Evolutionary conservation across 2,329 filamentous ascomycete genomes (phyloP).

Genomic region (Colletotrichum musicola): DNA sequence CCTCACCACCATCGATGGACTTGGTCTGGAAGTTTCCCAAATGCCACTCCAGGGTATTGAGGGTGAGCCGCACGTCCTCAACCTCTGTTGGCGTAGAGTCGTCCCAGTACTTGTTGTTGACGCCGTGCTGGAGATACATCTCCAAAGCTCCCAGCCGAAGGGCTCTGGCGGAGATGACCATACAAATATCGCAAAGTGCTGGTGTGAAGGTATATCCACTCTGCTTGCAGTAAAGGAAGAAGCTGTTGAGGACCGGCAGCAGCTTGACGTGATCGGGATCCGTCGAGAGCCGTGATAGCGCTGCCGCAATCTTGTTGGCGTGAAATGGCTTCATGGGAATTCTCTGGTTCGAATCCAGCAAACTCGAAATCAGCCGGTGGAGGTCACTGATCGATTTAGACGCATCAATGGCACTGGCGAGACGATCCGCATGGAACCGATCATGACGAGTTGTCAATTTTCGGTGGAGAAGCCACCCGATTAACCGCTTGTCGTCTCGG

Average conservation of each 20-base stretch:
- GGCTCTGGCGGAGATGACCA: slow-evolving; percentile 48
- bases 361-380: not conserved
- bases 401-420: not conserved
- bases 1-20: not conserved
- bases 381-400: not conserved
- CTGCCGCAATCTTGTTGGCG: slow-evolving; percentile 7
- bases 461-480: slow-evolving; percentile 53
- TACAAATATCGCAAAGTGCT: slow-evolving; percentile 46
- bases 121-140: slow-evolving; percentile 30
- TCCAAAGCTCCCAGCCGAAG: slow-evolving; percentile 10
- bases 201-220: slow-evolving; percentile 43
- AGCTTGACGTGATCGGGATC: slow-evolving; percentile 41
- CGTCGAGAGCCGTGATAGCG: not conserved
- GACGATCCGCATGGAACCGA: not conserved
- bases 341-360: not conserved
- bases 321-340: not conserved
- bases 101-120: slow-evolving; percentile 21
- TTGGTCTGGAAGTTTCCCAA: not conserved
- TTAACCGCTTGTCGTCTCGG: slow-evolving; percentile 47
- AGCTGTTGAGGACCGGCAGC: slow-evolving; percentile 56
- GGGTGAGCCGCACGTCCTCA: not conserved
- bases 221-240: slow-evolving; percentile 50
- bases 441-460: slow-evolving; percentile 4
- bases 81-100: not conserved
- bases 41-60: not conserved